phyloP scores from a whole-genome alignment of 179 eudicot genomes.

The Amaranthus tricolor region DNA sequence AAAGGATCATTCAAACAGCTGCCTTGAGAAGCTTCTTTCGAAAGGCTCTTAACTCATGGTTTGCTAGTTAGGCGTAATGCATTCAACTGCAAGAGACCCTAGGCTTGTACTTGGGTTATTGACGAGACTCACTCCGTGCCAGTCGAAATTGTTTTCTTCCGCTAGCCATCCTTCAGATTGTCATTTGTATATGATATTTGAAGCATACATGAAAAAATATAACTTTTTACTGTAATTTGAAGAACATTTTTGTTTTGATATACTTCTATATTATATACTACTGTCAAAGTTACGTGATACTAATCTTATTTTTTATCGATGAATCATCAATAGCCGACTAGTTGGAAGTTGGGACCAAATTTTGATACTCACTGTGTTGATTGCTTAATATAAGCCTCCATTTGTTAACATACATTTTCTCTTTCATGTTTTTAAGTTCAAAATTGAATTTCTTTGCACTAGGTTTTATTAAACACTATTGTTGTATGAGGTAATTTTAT shows the following conservation, averaged over 20 bases:
- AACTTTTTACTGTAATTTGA: slow-evolving; percentile 20
- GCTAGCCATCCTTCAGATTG: slow-evolving; percentile 15
- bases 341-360: neutral
- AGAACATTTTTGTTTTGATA: slow-evolving; percentile 12
- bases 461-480: too few species aligned
- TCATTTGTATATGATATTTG: slow-evolving; percentile 26
- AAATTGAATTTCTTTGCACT: too few species aligned
- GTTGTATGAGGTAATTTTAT: too few species aligned
- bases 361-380: neutral
- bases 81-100: slow-evolving; percentile 4
- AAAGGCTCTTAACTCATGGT: neutral
- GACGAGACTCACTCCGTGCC: slow-evolving; percentile 2
- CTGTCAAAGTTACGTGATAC: neutral
- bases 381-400: neutral
- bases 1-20: neutral
- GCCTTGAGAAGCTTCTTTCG: slow-evolving; percentile 10
- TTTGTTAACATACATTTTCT: too few species aligned
- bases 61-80: slow-evolving; percentile 17
- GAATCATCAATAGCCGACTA: too few species aligned
- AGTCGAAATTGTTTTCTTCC: neutral
- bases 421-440: too few species aligned
- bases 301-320: too few species aligned
- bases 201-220: slow-evolving; percentile 3
- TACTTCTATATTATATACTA: neutral
- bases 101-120: slow-evolving; percentile 13